Percentiles rank a stretch among this genome's conserved stretches.
phyloP scores from a whole-genome alignment of 768 basidiomycete species.

The Lactifluus echinatus region DNA sequence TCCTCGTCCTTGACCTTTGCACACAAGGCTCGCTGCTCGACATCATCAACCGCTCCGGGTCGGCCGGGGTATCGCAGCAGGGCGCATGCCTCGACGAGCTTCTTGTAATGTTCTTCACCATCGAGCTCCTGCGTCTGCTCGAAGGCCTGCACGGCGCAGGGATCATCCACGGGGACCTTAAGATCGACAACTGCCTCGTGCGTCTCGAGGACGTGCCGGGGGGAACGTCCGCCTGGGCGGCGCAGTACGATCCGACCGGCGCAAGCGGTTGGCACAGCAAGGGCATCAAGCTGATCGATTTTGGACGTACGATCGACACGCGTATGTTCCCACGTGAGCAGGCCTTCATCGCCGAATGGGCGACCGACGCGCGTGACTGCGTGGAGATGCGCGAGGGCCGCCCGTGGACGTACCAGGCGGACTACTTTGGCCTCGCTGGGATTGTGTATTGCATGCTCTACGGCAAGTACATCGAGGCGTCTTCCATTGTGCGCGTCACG shows the following conservation, averaged over 20 bases:
- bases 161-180: constrained; percentile 96
- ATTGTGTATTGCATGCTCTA: constrained; percentile 95
- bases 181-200: constrained; percentile 98
- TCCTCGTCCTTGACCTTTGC: constrained; percentile 80
- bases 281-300: constrained; percentile 92
- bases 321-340: constrained; percentile 72
- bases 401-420: constrained; percentile 92
- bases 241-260: constrained; percentile 70
- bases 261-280: constrained; percentile 79
- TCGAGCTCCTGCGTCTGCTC: constrained; percentile 77
- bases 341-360: constrained; percentile 81
- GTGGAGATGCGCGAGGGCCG: constrained; percentile 75
- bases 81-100: constrained; percentile 85
- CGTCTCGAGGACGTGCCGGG: constrained; percentile 79
- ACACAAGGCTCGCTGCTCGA: constrained; percentile 89
- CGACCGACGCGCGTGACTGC: constrained; percentile 85
- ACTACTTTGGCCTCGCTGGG: constrained; percentile 93
- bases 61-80: constrained; percentile 69
- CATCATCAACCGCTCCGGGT: constrained; percentile 76
- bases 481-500: constrained; percentile 37
- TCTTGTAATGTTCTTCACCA: constrained; percentile 88
- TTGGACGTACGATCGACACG: constrained; percentile 91
- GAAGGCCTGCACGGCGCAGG: constrained; percentile 75
- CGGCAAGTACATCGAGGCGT: constrained; percentile 87
- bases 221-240: constrained; percentile 58